Percentiles rank a stretch among this genome's conserved stretches.
These are phyloP conservation scores for Cokeromyces recurvatus DNA, from an alignment of 371 early-diverging fungal genomes.

Conservation along the genomic window DNA sequence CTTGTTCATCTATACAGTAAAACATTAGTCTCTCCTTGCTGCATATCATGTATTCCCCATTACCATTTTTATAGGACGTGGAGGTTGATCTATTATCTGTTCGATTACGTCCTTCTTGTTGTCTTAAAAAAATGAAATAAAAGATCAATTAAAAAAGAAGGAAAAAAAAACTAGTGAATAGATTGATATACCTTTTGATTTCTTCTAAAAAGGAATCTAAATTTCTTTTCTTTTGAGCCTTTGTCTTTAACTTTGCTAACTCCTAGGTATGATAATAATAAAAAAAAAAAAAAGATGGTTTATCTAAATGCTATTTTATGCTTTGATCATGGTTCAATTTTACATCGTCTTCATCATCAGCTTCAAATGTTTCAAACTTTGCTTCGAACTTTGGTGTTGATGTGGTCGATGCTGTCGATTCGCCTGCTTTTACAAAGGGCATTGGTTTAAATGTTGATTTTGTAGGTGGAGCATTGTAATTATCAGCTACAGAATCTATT, in stretches of 20 bases:
- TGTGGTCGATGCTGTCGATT: conserved; percentile 2
- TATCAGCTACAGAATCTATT: conserved; percentile 2
- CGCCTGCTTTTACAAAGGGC: conserved; percentile 41
- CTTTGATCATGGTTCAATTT: conserved; percentile 11
- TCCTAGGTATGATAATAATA: too few relatives aligned
- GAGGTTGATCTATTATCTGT: too few relatives aligned
- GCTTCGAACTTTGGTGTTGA: too few relatives aligned
- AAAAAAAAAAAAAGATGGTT: not conserved
- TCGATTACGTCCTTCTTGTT: not conserved
- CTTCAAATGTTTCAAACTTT: too few relatives aligned
- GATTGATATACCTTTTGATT: conserved; percentile 73
- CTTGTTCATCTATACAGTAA: too few relatives aligned
- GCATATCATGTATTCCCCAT: too few relatives aligned
- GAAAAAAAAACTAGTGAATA: too few relatives aligned
- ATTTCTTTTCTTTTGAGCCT: conserved; percentile 68
- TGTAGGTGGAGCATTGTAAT: not conserved
- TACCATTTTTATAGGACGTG: too few relatives aligned
- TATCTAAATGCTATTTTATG: conserved; percentile 15
- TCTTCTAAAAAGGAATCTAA: conserved; percentile 83
- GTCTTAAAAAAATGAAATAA: not conserved
- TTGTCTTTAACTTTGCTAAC: conserved; percentile 23
- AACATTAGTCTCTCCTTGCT: too few relatives aligned
- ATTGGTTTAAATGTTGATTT: conserved; percentile 37
- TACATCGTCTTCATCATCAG: not conserved
- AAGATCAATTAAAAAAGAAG: too few relatives aligned